Conservation (phyloP, 2,329 filamentous ascomycete species). For the Dactylonectria macrodidyma region DNA sequence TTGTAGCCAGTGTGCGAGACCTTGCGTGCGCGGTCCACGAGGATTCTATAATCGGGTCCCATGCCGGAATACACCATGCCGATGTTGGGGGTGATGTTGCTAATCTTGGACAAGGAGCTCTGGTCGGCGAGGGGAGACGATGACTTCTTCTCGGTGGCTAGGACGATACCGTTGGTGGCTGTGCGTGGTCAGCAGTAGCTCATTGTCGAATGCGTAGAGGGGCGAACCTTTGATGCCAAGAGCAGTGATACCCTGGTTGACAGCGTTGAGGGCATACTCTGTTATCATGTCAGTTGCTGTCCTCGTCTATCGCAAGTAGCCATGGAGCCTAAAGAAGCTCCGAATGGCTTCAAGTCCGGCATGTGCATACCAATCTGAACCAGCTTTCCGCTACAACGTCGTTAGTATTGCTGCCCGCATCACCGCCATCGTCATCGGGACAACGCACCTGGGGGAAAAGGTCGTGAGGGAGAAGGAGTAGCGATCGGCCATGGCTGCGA, state of each 20-base stretch:
- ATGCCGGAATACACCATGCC: slow-evolving; percentile 99
- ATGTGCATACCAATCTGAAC: slow-evolving; percentile 86
- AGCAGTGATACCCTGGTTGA: slow-evolving; percentile 99
- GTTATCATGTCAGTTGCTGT: slow-evolving; percentile 37
- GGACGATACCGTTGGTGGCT: slow-evolving; percentile 99
- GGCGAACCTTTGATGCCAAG: slow-evolving; percentile 94
- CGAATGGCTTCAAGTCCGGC: background rate
- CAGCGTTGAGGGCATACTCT: slow-evolving; percentile 99
- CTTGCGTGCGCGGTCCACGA: slow-evolving; percentile 98
- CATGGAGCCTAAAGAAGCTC: background rate
- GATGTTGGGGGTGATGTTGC: slow-evolving; percentile 98
- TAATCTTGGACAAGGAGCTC: slow-evolving; percentile 95
- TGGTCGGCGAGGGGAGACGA: slow-evolving; percentile 97
- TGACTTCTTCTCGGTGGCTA: slow-evolving; percentile 99
- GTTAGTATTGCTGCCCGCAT: slow-evolving; percentile 60
- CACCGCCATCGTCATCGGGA: slow-evolving; percentile 46
- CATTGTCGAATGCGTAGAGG: slow-evolving; percentile 9
- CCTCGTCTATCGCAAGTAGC: background rate
- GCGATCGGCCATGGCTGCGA: slow-evolving; percentile 87
- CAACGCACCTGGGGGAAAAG: slow-evolving; percentile 95
- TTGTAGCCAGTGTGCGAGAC: slow-evolving; percentile 99
- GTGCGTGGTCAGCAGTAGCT: slow-evolving; percentile 40
- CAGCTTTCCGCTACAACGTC: slow-evolving; percentile 86
- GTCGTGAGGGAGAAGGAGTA: slow-evolving; percentile 99
- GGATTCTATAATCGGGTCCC: slow-evolving; percentile 97